Conservation (phyloP, 225 moss, liverwort and hornwort species). For the Antitrichia curtipendula region DNA sequence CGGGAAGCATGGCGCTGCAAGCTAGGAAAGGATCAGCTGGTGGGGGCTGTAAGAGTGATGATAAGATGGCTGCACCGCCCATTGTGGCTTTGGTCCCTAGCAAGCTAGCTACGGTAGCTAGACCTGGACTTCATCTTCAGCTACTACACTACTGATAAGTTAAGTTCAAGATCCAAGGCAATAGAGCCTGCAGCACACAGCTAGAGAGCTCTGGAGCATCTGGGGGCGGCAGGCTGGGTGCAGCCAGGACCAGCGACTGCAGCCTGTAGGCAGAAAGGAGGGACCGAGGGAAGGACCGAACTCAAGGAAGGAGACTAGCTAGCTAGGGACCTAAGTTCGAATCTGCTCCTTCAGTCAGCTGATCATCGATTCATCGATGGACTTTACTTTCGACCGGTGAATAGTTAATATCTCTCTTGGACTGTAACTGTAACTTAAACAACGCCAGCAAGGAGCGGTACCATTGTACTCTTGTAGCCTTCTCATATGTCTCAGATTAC, state of each 20-base stretch:
- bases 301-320: neutral
- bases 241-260: neutral
- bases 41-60: neutral
- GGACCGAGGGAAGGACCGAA: neutral
- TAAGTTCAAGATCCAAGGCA: conserved; percentile 2
- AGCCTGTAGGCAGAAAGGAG: neutral
- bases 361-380: neutral
- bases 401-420: neutral
- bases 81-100: neutral
- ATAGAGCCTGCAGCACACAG: neutral
- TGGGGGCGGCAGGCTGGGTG: neutral
- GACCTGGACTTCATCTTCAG: neutral
- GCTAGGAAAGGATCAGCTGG: neutral
- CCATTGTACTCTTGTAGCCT: neutral
- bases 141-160: neutral
- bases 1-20: neutral
- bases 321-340: neutral
- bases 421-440: neutral
- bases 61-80: conserved; percentile 1
- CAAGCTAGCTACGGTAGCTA: neutral
- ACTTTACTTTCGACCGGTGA: neutral
- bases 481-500: too few species aligned
- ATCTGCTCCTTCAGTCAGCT: neutral
- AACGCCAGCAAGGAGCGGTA: neutral
- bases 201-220: neutral